phyloP scores from a whole-genome alignment of 495 filamentous ascomycete genomes.

The Daldinia grandis region DNA sequence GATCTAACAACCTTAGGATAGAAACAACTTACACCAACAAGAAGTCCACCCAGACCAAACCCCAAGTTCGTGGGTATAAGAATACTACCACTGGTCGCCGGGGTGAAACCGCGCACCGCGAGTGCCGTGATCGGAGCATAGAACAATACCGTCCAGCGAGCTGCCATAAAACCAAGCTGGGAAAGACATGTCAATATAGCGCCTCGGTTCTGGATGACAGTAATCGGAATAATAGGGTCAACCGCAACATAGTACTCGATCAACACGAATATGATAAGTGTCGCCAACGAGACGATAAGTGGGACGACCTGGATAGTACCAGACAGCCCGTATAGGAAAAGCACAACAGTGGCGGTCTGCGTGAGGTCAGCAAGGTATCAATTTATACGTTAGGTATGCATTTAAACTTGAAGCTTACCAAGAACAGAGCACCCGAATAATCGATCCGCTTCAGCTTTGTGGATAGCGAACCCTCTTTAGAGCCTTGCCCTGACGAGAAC shows the following conservation, averaged over 20 bases:
- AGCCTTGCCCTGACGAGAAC: constrained; percentile 43
- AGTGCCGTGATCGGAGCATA: constrained; percentile 79
- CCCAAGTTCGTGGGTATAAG: constrained; percentile 79
- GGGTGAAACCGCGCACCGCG: constrained; percentile 70
- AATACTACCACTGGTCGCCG: constrained; percentile 72
- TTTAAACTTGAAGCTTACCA: constrained; percentile 55
- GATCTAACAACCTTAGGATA: neutral
- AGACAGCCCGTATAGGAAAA: constrained; percentile 74
- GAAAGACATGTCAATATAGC: constrained; percentile 73
- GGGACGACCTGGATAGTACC: constrained; percentile 63
- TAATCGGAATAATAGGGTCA: constrained; percentile 76
- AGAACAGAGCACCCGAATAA: constrained; percentile 69
- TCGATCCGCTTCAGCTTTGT: constrained; percentile 69
- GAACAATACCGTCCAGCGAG: constrained; percentile 79
- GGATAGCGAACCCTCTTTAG: constrained; percentile 37
- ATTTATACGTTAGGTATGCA: neutral
- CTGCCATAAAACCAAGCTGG: constrained; percentile 76
- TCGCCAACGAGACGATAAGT: constrained; percentile 62
- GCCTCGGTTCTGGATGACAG: constrained; percentile 67
- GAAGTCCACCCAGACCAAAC: constrained; percentile 73
- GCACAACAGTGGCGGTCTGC: constrained; percentile 62
- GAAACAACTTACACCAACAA: constrained; percentile 61
- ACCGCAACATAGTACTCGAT: constrained; percentile 64
- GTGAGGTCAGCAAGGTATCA: constrained; percentile 12
- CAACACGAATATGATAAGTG: constrained; percentile 65